Evolutionary conservation across 2,329 filamentous ascomycete genomes (phyloP).

Genomic region (Pseudomassariella vexata): DNA sequence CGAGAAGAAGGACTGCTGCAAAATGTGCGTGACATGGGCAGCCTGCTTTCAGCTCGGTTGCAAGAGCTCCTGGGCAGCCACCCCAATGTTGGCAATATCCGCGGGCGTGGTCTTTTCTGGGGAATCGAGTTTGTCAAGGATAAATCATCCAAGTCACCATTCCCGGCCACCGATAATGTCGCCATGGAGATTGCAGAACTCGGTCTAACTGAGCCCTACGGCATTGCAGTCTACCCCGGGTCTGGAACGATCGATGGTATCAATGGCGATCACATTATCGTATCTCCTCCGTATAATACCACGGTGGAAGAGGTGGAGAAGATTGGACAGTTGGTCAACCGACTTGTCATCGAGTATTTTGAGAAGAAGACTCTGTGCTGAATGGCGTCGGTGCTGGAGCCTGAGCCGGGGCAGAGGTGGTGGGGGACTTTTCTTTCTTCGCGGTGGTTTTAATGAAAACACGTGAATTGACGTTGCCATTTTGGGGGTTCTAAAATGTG

Average conservation of each 20-base stretch:
- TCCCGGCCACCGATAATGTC: slow-evolving; percentile 21
- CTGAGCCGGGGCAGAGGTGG: no score
- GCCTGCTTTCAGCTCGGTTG: slow-evolving; percentile 21
- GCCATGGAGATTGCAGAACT: slow-evolving; percentile 26
- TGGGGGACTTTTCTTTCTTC: no score
- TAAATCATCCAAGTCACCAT: slow-evolving; percentile 27
- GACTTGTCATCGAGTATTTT: slow-evolving; percentile 48
- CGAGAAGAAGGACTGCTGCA: slow-evolving; percentile 25
- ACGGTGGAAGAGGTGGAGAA: slow-evolving; percentile 48
- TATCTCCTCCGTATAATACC: slow-evolving; percentile 65
- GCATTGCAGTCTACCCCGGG: slow-evolving; percentile 55
- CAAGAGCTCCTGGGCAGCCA: slow-evolving; percentile 18
- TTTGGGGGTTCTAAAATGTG: no score
- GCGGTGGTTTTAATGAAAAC: no score
- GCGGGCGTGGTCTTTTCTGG: slow-evolving; percentile 40
- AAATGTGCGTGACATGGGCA: slow-evolving; percentile 25
- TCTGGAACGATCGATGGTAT: slow-evolving; percentile 54
- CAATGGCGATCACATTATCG: slow-evolving; percentile 61
- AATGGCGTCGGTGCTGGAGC: no score
- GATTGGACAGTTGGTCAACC: slow-evolving; percentile 44
- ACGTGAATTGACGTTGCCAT: no score
- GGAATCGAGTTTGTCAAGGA: slow-evolving; percentile 40
- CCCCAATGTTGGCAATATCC: slow-evolving; percentile 31
- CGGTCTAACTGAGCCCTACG: slow-evolving; percentile 23
- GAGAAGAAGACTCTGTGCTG: slow-evolving; percentile 5